Percentiles rank a stretch among this genome's conserved stretches.
These are phyloP conservation scores for Lizonia empirigonia DNA, from an alignment of 2,329 filamentous ascomycete species.

Conservation along the genomic window DNA sequence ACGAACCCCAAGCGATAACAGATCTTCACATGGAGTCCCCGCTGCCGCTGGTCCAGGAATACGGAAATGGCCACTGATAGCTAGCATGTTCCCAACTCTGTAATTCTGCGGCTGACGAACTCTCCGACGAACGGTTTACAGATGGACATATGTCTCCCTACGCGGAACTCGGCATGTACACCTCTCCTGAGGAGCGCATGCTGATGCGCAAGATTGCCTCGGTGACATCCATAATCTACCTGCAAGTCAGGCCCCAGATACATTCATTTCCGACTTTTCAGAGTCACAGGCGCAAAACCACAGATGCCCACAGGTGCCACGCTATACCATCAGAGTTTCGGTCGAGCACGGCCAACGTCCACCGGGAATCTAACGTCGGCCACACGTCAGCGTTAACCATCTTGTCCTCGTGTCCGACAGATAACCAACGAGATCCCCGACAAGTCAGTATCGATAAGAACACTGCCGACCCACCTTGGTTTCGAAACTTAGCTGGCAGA, in stretches of 20 bases:
- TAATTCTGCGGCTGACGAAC: conserved; percentile 1
- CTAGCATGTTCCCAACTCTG: conserved; percentile 3
- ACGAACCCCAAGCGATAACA: conserved; percentile 2
- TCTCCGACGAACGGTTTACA: neutral
- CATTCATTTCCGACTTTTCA: conserved; percentile 2
- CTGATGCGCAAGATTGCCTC: neutral
- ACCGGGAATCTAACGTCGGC: conserved; percentile 12
- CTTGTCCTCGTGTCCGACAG: conserved; percentile 4
- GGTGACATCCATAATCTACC: neutral
- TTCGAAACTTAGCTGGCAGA: conserved; percentile 13
- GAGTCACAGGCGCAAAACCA: conserved; percentile 5
- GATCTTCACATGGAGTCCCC: conserved; percentile 17
- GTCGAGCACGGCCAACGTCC: conserved; percentile 13
- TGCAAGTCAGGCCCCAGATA: conserved; percentile 5
- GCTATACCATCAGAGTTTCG: conserved; percentile 5
- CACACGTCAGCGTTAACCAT: conserved; percentile 12
- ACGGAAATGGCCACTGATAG: conserved; percentile 5
- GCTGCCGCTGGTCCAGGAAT: conserved; percentile 8
- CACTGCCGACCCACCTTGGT: conserved; percentile 6
- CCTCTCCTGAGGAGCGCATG: neutral
- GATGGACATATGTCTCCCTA: neutral
- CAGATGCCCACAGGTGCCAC: neutral
- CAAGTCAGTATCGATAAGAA: conserved; percentile 15
- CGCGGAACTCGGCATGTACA: neutral
- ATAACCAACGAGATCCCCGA: conserved; percentile 1